Percentiles rank a stretch among this genome's conserved stretches.
phyloP scores from a whole-genome alignment of 768 basidiomycete species.

The Hericium rajendrae region DNA sequence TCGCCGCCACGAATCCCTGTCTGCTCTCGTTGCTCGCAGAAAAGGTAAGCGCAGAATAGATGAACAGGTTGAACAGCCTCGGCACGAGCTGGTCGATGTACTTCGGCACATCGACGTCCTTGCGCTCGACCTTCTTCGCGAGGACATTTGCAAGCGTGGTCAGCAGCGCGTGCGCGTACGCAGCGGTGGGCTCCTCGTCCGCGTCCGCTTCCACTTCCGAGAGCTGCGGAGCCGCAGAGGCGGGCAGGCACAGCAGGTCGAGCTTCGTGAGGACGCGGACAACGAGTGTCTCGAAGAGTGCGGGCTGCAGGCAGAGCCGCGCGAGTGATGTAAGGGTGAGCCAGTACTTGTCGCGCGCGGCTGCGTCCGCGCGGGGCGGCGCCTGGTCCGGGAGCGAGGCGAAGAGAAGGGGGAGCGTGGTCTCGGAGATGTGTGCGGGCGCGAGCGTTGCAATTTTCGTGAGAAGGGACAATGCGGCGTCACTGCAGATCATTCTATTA shows the following conservation, averaged over 20 bases:
- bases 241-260: slow-evolving; percentile 47
- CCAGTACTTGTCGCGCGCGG: slow-evolving; percentile 57
- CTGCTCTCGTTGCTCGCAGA: background rate
- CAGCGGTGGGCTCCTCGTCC: slow-evolving; percentile 55
- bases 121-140: slow-evolving; percentile 32
- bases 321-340: slow-evolving; percentile 59
- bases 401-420: slow-evolving; percentile 78
- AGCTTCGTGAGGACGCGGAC: slow-evolving; percentile 71
- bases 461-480: slow-evolving; percentile 53
- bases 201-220: slow-evolving; percentile 9
- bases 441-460: slow-evolving; percentile 47
- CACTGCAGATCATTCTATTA: slow-evolving; percentile 28
- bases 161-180: slow-evolving; percentile 81
- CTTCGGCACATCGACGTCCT: slow-evolving; percentile 63
- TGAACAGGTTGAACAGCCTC: slow-evolving; percentile 55
- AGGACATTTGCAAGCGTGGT: slow-evolving; percentile 58
- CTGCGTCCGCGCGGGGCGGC: slow-evolving; percentile 41
- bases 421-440: slow-evolving; percentile 56
- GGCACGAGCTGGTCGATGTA: slow-evolving; percentile 73
- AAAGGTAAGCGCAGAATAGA: slow-evolving; percentile 28
- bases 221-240: slow-evolving; percentile 10
- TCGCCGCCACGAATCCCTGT: slow-evolving; percentile 24
- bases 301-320: slow-evolving; percentile 59
- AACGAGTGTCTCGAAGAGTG: slow-evolving; percentile 79
- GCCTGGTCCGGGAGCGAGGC: slow-evolving; percentile 58